These are phyloP conservation scores for Naganishia vaughanmartiniae DNA, from an alignment of 768 basidiomycete species.

Conservation along the genomic window DNA sequence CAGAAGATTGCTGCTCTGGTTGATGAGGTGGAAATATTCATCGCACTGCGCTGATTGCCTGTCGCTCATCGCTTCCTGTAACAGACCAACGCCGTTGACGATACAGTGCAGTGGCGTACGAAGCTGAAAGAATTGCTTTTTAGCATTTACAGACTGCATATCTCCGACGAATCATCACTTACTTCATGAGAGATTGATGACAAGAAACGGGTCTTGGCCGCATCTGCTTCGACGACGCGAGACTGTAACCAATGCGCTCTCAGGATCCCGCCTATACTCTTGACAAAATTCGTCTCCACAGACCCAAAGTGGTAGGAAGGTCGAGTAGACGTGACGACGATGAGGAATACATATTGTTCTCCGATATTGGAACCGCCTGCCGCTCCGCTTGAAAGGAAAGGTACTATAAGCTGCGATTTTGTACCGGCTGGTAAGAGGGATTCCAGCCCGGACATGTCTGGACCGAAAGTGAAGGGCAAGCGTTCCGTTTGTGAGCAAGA, in stretches of 20 bases:
- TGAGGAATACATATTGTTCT: conserved; percentile 36
- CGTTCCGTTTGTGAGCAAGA: neutral
- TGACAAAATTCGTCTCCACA: conserved; percentile 29
- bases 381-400: conserved; percentile 28
- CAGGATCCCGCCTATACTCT: conserved; percentile 37
- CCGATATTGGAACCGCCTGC: neutral
- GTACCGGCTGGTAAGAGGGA: neutral
- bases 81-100: conserved; percentile 20
- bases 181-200: conserved; percentile 45
- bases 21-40: neutral
- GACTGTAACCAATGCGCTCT: conserved; percentile 34
- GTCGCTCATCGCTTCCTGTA: conserved; percentile 1
- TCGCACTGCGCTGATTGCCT: neutral
- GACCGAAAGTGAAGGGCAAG: neutral
- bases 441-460: neutral
- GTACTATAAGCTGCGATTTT: conserved; percentile 31
- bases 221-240: conserved; percentile 37
- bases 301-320: conserved; percentile 25
- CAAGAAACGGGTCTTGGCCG: conserved; percentile 41
- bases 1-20: neutral
- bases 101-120: conserved; percentile 18
- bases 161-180: conserved; percentile 18
- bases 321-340: conserved; percentile 31
- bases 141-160: conserved; percentile 40
- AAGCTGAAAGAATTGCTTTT: neutral